Conservation (phyloP, 1,284 basidiomycete species). For the Leccinum cinnamomeum region DNA sequence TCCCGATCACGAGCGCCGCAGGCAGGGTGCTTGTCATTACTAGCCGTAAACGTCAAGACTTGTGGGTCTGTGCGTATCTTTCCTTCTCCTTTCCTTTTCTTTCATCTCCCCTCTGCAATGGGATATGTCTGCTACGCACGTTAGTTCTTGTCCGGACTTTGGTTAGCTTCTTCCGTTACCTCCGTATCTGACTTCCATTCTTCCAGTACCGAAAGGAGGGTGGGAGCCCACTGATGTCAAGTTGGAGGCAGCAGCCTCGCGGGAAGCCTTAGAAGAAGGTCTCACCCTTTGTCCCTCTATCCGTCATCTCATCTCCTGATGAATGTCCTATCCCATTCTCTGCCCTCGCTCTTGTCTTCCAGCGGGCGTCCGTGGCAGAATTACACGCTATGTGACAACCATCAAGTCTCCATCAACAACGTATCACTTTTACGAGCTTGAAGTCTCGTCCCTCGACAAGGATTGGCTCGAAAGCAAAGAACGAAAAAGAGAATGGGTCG, state of each 20-base stretch:
- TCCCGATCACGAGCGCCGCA: constrained; percentile 68
- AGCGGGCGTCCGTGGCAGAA: constrained; percentile 80
- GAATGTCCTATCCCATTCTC: constrained; percentile 47
- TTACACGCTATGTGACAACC: constrained; percentile 75
- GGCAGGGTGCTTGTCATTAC: constrained; percentile 79
- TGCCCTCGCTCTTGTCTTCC: constrained; percentile 37
- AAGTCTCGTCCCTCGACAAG: constrained; percentile 68
- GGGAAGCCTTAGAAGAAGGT: constrained; percentile 92
- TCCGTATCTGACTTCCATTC: constrained; percentile 15
- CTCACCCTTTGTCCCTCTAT: constrained; percentile 77
- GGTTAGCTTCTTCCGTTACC: constrained; percentile 5
- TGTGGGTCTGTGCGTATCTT: constrained; percentile 78
- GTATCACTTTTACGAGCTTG: constrained; percentile 85
- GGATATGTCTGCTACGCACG: constrained; percentile 9
- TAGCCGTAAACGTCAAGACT: constrained; percentile 73
- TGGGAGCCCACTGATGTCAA: constrained; percentile 77
- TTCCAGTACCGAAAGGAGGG: constrained; percentile 79
- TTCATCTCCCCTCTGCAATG: neutral
- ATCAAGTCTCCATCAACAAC: constrained; percentile 73
- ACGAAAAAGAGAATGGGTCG: constrained; percentile 79
- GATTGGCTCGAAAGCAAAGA: constrained; percentile 78
- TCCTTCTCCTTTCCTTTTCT: constrained; percentile 10
- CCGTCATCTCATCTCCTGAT: constrained; percentile 70
- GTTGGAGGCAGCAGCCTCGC: constrained; percentile 79
- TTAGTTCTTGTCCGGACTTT: constrained; percentile 12